Percentiles rank a stretch among this genome's conserved stretches.
phyloP scores from a whole-genome alignment of 2,329 filamentous ascomycete genomes.

The Aspergillus novoparasiticus region DNA sequence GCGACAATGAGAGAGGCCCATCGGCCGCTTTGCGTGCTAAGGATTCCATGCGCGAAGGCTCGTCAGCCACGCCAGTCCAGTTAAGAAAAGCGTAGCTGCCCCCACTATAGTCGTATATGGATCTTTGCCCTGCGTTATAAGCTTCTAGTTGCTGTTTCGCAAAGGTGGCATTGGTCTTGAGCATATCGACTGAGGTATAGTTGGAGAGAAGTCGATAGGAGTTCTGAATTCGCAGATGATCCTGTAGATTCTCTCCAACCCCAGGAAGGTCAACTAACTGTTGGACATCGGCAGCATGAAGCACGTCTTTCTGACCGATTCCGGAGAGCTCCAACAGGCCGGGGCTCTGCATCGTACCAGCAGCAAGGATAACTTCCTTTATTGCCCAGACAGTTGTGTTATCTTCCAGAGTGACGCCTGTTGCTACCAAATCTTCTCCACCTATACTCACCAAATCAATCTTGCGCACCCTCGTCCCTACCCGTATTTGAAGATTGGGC shows the following conservation, averaged over 20 bases:
- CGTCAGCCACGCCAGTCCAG: not conserved
- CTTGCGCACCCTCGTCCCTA: not conserved
- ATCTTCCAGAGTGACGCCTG: not conserved
- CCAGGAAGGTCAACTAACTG: conserved; percentile 50
- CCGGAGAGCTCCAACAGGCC: conserved; percentile 56
- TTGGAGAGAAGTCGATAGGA: not conserved
- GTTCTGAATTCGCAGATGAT: conserved; percentile 21
- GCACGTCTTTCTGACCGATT: conserved; percentile 44
- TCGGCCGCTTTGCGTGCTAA: not conserved
- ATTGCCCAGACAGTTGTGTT: conserved; percentile 11
- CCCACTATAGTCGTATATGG: not conserved
- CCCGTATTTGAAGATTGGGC: not conserved
- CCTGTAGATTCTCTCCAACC: conserved; percentile 47
- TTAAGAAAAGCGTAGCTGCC: not conserved
- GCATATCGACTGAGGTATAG: not conserved
- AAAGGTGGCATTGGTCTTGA: not conserved
- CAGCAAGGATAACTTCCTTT: conserved; percentile 48
- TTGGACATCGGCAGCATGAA: conserved; percentile 44
- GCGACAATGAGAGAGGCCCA: not conserved
- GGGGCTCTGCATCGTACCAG: conserved; percentile 44
- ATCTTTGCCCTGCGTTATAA: not conserved
- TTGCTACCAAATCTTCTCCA: conserved; percentile 9
- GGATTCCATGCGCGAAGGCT: not conserved
- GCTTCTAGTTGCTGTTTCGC: not conserved
- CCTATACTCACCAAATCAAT: not conserved